Evolutionary conservation across 176 grass and related monocot species (phyloP), one percentile per base, ranked within the genome.

Genomic region (Juncus effusus): DNA sequence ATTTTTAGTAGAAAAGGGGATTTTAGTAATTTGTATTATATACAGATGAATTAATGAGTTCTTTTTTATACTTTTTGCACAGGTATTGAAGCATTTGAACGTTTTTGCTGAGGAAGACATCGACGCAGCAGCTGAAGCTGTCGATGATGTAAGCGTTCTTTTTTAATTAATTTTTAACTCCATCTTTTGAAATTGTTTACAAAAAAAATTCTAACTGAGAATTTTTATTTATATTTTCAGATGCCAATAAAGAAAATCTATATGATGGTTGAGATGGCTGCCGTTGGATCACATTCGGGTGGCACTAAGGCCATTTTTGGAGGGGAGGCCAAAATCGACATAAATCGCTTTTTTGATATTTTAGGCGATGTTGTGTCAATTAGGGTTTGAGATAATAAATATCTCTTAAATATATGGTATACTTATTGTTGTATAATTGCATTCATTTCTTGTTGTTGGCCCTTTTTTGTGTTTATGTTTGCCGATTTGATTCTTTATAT

Each of bases 321-420:
- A 28, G 19, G 19, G 19, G 19, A 28, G 80, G 85, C 76, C 38
- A 92, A 97, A 74, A 86, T 97, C 3, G 73, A 92, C 73, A 81
- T 92, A 60, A 89, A 89, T 58, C 88, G 91, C 79, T 97, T 92
- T 82, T 97, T 89, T 58, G 90, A 90, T 82, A 92, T 97, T 69
- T 80, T 97, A 77, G 59, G 78, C 13, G 93, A 97, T 61, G 82
- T 86, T 54, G 76, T 77, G 2, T 62, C 70, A 7, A 15, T 79
- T 50, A 62, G 11, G 2, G 61, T 63, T 49, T 84, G 56, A 84
- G 9, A 67, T 9, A 51, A 49, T 28, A 28, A 28, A 28, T 28
- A 28, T 28, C 19, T 28, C 19, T 28, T 28, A 28, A 28, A 28
- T 28, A 28, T 28, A 28, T 28, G 19, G 19, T 28, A 28, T 28